A percentile compares a stretch with the other conserved stretches of the same genome.
These are phyloP conservation scores for Trametes sp. DNA, from an alignment of 1,284 basidiomycete genomes.

Conservation along the genomic window DNA sequence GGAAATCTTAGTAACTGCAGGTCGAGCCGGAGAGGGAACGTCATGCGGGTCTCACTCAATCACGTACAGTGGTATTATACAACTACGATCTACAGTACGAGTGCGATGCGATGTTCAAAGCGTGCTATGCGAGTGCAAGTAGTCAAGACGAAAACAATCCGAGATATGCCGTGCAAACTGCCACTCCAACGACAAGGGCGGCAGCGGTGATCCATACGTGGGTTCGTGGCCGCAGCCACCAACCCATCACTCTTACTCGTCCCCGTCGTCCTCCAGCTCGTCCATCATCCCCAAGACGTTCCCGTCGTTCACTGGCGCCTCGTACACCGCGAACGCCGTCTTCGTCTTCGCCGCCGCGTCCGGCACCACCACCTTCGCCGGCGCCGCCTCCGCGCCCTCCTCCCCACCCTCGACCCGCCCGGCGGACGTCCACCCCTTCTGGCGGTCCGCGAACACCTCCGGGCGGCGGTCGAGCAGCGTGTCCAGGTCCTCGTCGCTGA, in stretches of 20 bases:
- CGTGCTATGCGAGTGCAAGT: neutral
- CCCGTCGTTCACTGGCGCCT: conserved; percentile 74
- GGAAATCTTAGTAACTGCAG: too few species aligned
- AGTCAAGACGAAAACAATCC: neutral
- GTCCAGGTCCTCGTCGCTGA: conserved; percentile 84
- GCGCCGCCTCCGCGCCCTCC: conserved; percentile 11
- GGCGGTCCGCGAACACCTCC: conserved; percentile 79
- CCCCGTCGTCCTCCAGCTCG: conserved; percentile 24
- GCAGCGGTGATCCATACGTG: too few species aligned
- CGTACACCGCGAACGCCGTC: conserved; percentile 86
- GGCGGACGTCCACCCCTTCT: conserved; percentile 79
- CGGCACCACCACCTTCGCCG: conserved; percentile 11
- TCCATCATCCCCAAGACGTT: conserved; percentile 79
- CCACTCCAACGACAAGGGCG: too few species aligned
- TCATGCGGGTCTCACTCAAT: too few species aligned
- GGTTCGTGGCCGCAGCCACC: too few species aligned
- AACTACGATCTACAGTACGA: neutral
- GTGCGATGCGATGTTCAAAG: neutral
- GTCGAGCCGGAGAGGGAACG: too few species aligned
- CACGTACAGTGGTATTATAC: neutral
- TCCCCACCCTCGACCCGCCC: conserved; percentile 38
- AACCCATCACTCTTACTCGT: neutral
- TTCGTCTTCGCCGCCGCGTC: conserved; percentile 39
- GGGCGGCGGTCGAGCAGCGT: conserved; percentile 84
- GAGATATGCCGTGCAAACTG: neutral